Percentiles rank a stretch among this genome's conserved stretches.
phyloP scores from a whole-genome alignment of 2,329 filamentous ascomycete genomes.

The Colletotrichum sp. region DNA sequence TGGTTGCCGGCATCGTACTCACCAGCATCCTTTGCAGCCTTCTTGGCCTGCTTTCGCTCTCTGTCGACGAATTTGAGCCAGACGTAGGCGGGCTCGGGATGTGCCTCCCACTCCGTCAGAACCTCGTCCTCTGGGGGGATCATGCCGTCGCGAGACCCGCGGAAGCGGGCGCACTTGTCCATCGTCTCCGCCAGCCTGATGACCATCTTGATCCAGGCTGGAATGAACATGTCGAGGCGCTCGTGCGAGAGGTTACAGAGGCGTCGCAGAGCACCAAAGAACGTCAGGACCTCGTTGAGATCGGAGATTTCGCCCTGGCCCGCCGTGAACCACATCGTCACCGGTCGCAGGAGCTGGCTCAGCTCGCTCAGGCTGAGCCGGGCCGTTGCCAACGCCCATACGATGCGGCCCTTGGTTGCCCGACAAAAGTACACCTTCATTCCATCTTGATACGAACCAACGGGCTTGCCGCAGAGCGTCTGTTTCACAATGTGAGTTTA shows the following conservation, averaged over 20 bases:
- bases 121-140: neutral
- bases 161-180: neutral
- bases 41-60: neutral
- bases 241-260: neutral
- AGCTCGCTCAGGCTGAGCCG: neutral
- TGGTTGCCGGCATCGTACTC: neutral
- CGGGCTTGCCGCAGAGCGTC: neutral
- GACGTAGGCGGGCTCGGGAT: neutral
- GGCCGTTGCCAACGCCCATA: neutral
- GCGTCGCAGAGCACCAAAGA: neutral
- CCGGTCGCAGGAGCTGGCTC: neutral
- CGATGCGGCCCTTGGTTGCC: neutral
- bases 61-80: neutral
- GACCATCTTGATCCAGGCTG: neutral
- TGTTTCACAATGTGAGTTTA: neutral
- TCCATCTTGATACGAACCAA: neutral
- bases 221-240: neutral
- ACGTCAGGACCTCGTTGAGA: neutral
- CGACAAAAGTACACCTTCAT: neutral
- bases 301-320: neutral
- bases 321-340: neutral
- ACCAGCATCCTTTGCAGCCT: neutral
- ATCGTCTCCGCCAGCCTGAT: neutral
- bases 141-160: neutral
- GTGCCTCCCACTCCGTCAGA: neutral